Conservation (phyloP, 2,329 filamentous ascomycete genomes). For the Chaetomiaceae sp. region DNA sequence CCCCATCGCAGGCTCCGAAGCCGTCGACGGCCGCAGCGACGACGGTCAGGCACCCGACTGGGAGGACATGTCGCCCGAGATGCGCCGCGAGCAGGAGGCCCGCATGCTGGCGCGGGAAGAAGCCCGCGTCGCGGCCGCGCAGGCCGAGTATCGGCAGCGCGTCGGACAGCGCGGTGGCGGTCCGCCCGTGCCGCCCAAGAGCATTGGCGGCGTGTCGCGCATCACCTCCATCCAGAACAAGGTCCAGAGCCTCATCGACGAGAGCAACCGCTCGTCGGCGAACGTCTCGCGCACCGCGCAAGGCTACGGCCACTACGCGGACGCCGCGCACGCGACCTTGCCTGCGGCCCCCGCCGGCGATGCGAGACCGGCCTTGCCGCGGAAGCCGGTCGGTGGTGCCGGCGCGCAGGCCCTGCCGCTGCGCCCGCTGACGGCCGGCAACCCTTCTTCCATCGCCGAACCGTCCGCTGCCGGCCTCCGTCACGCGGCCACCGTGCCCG, state of each 20-base stretch:
- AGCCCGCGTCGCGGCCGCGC: constrained; percentile 78
- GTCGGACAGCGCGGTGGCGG: constrained; percentile 51
- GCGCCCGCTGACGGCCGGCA: constrained; percentile 4
- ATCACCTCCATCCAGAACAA: constrained; percentile 88
- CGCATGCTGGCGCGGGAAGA: constrained; percentile 79
- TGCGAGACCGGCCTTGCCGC: constrained; percentile 38
- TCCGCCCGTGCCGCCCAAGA: constrained; percentile 43
- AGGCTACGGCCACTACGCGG: constrained; percentile 85
- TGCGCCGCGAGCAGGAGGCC: constrained; percentile 83
- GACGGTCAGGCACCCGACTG: constrained; percentile 60
- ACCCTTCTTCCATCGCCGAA: not conserved
- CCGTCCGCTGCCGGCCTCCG: constrained; percentile 1
- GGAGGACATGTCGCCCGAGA: constrained; percentile 69
- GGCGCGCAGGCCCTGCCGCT: constrained; percentile 15
- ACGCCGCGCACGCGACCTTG: constrained; percentile 35
- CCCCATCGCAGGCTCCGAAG: constrained; percentile 71
- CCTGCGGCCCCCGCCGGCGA: constrained; percentile 21
- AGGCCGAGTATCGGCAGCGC: constrained; percentile 77
- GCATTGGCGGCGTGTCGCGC: constrained; percentile 53
- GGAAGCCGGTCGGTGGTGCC: constrained; percentile 43
- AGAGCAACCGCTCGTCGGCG: constrained; percentile 58
- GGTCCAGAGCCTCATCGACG: constrained; percentile 77
- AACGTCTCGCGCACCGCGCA: constrained; percentile 66
- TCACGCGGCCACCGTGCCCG: not conserved
- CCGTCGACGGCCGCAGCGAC: constrained; percentile 61